phyloP scores from a whole-genome alignment of 2,329 filamentous ascomycete genomes.

The Colletotrichum sublineola region DNA sequence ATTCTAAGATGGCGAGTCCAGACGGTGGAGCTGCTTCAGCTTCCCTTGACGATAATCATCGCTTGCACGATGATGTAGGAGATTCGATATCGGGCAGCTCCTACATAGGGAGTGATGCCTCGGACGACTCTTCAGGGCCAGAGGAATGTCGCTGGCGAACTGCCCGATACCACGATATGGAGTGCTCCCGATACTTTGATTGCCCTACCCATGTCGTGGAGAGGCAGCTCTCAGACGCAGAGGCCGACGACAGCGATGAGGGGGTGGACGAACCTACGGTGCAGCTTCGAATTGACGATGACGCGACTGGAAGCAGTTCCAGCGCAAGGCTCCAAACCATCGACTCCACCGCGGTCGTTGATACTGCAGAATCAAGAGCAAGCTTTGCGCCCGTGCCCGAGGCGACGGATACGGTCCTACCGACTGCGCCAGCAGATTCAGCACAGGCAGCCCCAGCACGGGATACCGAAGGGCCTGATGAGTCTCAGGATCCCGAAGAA shows the following conservation, averaged over 20 bases:
- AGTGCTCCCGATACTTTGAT: constrained; percentile 63
- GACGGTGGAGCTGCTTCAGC: constrained; percentile 46
- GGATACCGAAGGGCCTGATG: constrained; percentile 28
- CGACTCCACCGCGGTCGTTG: constrained; percentile 3
- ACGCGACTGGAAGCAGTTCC: constrained; percentile 4
- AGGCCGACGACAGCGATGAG: constrained; percentile 40
- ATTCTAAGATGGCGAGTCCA: constrained; percentile 52
- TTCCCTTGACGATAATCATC: constrained; percentile 44
- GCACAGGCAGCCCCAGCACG: constrained; percentile 40
- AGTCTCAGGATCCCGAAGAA: constrained; percentile 42
- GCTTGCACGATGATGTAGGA: constrained; percentile 40
- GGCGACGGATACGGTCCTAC: constrained; percentile 29
- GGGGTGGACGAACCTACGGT: constrained; percentile 18
- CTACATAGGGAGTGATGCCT: constrained; percentile 54
- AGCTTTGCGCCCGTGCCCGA: constrained; percentile 41
- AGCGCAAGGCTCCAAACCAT: constrained; percentile 3
- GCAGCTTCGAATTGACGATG: constrained; percentile 20
- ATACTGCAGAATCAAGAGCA: constrained; percentile 28
- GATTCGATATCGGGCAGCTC: constrained; percentile 53
- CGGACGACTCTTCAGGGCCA: constrained; percentile 38
- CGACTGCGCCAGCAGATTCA: constrained; percentile 20
- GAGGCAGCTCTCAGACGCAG: constrained; percentile 53
- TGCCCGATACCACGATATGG: constrained; percentile 55
- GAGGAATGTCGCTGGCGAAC: constrained; percentile 56
- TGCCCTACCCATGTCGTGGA: constrained; percentile 62